Base-by-base conservation (phyloP, 2,329 filamentous ascomycete species). In the Cordyceps tenuipes region DNA sequence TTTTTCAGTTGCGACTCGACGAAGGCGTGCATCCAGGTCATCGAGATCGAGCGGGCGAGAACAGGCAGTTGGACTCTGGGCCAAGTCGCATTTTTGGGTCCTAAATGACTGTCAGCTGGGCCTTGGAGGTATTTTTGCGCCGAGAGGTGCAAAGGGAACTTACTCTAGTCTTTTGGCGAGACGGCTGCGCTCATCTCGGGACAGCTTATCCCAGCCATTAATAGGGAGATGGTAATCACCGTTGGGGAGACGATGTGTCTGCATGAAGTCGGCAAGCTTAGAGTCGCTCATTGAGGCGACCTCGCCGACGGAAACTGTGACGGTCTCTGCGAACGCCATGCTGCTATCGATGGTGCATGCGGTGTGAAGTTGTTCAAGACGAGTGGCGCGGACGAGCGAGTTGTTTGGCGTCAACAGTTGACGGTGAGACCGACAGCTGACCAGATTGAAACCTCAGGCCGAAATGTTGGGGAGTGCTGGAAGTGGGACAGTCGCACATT, bases 41-140 rank as follows among this genome's bases (percentile, higher is more conserved):
- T 63, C 59, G 5, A 67, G 63, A 60, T 68, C 60, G 23, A 68
- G 63, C 15, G 64, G 62, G n/a, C 23, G 51, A 21, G 63, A 62
- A 21, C 5, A 52, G 0, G 51, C 26, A 10, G 29, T 61, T 1
- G 53, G 44, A 26, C 58, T 61, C 46, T 62, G 59, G 31, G 58
- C 60, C 19, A 58, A 21, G 3, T 2, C 9, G 31, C 39, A 21
- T 3, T 44, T 8, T 19, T 44, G 39, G 21, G 39, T 5, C n/a
- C 51, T 54, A n/a, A 3, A 29, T 31, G 4, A 9, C 19, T 13
- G 26, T 44, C 15, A 54, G 51, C 21, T 23, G 23, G 23, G 23
- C 23, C 4, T 23, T 23, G 3, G 23, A 23, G 4, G 4, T 23
- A 23, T 23, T 23, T 23, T 23, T 23, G 23, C 23, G 23, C 23